Evolutionary conservation across 225 moss, liverwort and hornwort species (phyloP).

Genomic region (Lunularia cruciata): DNA sequence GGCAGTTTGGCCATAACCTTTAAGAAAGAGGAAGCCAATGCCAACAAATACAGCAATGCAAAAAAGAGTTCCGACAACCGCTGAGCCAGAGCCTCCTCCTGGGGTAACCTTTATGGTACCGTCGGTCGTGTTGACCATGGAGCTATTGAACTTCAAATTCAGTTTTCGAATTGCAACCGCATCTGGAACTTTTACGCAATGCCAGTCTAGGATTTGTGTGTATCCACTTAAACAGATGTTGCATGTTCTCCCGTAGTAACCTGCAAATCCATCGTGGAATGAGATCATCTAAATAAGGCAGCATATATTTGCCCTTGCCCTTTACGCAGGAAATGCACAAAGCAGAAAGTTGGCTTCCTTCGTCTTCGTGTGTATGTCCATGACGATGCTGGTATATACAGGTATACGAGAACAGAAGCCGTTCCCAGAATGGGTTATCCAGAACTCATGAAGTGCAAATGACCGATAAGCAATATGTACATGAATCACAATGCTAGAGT

Average conservation of each 20-base stretch:
- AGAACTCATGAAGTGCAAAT: no score
- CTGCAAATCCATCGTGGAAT: no score
- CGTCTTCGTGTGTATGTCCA: no score
- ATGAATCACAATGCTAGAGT: no score
- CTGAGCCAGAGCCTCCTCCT: slow-evolving; percentile 30
- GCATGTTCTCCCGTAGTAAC: slow-evolving; percentile 43
- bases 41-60: slow-evolving; percentile 23
- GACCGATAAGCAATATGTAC: no score
- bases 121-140: slow-evolving; percentile 22
- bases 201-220: slow-evolving; percentile 27
- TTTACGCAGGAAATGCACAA: no score
- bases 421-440: no score
- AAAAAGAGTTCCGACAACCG: slow-evolving; percentile 34
- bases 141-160: slow-evolving; percentile 23
- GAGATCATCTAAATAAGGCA: no score
- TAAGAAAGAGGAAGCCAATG: slow-evolving; percentile 20
- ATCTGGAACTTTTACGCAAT: slow-evolving; percentile 35
- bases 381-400: no score
- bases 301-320: no score
- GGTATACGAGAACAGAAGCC: no score
- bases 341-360: no score
- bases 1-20: slow-evolving; percentile 6
- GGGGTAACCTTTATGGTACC: slow-evolving; percentile 31
- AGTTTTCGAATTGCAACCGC: slow-evolving; percentile 16
- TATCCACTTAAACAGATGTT: slow-evolving; percentile 32